Evolutionary conservation across 2,329 filamentous ascomycete genomes (phyloP).

Genomic region (Fusarium drepaniforme): DNA sequence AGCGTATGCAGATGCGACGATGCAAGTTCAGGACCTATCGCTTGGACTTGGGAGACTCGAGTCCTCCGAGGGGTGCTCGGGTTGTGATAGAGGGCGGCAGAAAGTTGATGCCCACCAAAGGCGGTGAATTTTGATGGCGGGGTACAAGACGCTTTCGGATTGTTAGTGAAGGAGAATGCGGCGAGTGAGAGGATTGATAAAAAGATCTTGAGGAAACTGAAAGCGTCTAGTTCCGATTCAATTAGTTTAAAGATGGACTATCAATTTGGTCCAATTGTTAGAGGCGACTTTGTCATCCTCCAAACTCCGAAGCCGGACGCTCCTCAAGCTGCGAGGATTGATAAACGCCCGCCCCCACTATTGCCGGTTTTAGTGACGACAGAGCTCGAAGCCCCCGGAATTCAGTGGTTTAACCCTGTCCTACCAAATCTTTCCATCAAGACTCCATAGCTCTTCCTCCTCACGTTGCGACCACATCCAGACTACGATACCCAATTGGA

Average conservation of each 20-base stretch:
- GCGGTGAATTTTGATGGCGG: constrained; percentile 44
- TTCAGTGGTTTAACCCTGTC: constrained; percentile 31
- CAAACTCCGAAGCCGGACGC: constrained; percentile 43
- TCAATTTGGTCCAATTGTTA: constrained; percentile 39
- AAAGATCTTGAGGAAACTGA: neutral
- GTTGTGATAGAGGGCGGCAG: constrained; percentile 30
- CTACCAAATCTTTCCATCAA: constrained; percentile 22
- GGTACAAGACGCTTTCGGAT: constrained; percentile 23
- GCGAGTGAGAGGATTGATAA: neutral
- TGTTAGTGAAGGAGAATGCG: neutral
- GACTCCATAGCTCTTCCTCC: neutral
- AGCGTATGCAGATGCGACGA: neutral
- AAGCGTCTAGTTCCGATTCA: neutral
- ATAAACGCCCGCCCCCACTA: constrained; percentile 33
- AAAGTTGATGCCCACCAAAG: constrained; percentile 40
- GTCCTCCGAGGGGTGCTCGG: constrained; percentile 12
- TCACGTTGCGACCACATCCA: neutral
- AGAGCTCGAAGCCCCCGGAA: constrained; percentile 13
- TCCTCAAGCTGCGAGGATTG: constrained; percentile 6
- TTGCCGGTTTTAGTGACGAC: constrained; percentile 37
- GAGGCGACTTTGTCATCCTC: constrained; percentile 42
- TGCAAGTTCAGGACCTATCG: neutral
- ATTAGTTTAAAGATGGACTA: constrained; percentile 11
- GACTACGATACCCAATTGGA: neutral
- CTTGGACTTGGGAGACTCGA: neutral